A percentile compares a stretch with the other conserved stretches of the same genome.
These are phyloP conservation scores for Daedaleopsis nitida DNA, from an alignment of 768 basidiomycete genomes.

Conservation along the genomic window DNA sequence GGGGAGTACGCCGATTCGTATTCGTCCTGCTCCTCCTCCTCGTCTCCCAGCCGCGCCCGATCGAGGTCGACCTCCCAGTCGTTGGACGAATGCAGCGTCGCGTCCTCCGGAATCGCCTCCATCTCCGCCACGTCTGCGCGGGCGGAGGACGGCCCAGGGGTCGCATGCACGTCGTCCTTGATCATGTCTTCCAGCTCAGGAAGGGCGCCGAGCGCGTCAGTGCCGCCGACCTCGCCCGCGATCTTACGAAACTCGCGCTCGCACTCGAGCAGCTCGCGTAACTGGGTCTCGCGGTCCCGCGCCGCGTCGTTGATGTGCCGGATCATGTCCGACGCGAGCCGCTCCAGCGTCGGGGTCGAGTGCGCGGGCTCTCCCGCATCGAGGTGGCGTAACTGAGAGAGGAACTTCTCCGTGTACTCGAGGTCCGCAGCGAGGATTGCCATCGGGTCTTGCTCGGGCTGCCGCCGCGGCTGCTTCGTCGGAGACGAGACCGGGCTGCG, in stretches of 20 bases:
- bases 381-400: conserved; percentile 67
- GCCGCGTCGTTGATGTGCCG: conserved; percentile 74
- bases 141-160: conserved; percentile 26
- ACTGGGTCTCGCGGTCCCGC: conserved; percentile 78
- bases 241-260: conserved; percentile 82
- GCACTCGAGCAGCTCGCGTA: conserved; percentile 74
- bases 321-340: conserved; percentile 74
- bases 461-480: conserved; percentile 20
- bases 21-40: conserved; percentile 54
- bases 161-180: conserved; percentile 37
- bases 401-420: conserved; percentile 75
- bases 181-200: conserved; percentile 61
- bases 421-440: conserved; percentile 72
- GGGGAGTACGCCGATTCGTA: conserved; percentile 37
- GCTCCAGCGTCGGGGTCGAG: conserved; percentile 51
- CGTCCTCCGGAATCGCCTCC: conserved; percentile 34
- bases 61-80: conserved; percentile 59
- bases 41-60: conserved; percentile 45
- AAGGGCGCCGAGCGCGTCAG: conserved; percentile 67
- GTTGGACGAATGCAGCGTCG: conserved; percentile 23
- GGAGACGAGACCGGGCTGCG: conserved; percentile 37
- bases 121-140: conserved; percentile 17
- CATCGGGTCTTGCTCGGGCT: conserved; percentile 62
- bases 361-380: conserved; percentile 51
- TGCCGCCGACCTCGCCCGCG: conserved; percentile 75